Percentiles rank a stretch among this genome's conserved stretches.
Conservation (phyloP, 202 grass and related monocot genomes). For the Musa balbisiana region DNA sequence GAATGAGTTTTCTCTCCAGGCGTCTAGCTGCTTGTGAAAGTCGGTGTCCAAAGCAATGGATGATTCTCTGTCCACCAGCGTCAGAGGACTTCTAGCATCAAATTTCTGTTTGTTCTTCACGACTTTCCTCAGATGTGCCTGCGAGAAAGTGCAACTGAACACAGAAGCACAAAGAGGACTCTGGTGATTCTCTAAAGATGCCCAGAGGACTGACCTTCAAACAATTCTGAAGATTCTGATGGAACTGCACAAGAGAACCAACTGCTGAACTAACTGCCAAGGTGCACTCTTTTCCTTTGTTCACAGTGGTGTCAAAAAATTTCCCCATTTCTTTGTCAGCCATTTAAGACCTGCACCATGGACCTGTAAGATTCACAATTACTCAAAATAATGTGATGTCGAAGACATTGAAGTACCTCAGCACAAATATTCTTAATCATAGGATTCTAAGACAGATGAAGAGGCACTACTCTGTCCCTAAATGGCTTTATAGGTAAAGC, state of each 20-base stretch:
- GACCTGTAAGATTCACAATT: not conserved
- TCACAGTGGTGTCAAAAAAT: not conserved
- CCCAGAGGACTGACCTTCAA: slow-evolving; percentile 41
- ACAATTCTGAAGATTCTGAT: slow-evolving; percentile 57
- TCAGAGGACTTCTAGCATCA: slow-evolving; percentile 13
- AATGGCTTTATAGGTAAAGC: no score
- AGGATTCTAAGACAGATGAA: not conserved
- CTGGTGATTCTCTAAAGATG: not conserved
- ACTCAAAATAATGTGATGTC: not conserved
- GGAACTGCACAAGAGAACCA: slow-evolving; percentile 52
- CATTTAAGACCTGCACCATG: not conserved
- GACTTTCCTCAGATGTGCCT: slow-evolving; percentile 56
- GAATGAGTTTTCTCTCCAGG: slow-evolving; percentile 59
- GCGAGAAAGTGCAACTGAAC: slow-evolving; percentile 6
- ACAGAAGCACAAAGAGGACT: not conserved
- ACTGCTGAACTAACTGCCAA: slow-evolving; percentile 30
- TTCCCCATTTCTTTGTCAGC: slow-evolving; percentile 7
- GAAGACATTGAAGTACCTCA: not conserved
- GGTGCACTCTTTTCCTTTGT: slow-evolving; percentile 22
- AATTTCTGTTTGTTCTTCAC: slow-evolving; percentile 26
- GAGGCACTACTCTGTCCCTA: no score
- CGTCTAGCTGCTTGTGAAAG: slow-evolving; percentile 66
- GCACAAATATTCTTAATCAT: not conserved
- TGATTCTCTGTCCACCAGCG: slow-evolving; percentile 15
- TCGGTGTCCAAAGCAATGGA: slow-evolving; percentile 24